These are phyloP conservation scores for Podila verticillata DNA, from an alignment of 192 early-diverging fungal genomes.

Conservation along the genomic window DNA sequence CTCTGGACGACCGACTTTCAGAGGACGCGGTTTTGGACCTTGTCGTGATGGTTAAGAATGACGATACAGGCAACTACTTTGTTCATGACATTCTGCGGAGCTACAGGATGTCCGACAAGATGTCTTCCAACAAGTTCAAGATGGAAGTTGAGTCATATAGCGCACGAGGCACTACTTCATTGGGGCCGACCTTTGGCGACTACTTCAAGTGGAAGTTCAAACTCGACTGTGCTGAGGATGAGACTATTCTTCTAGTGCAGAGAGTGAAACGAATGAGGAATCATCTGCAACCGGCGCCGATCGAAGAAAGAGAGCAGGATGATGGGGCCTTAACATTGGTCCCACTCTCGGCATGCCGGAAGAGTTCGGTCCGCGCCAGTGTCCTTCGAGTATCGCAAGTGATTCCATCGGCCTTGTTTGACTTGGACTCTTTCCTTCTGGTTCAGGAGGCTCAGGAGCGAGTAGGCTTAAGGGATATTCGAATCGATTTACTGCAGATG, in stretches of 20 bases:
- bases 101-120: constrained; percentile 11
- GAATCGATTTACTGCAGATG: constrained; percentile 57
- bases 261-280: constrained; percentile 56
- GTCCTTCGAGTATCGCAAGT: constrained; percentile 56
- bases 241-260: constrained; percentile 54
- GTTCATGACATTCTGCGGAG: constrained; percentile 45
- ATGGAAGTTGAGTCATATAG: constrained; percentile 3
- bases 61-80: constrained; percentile 57
- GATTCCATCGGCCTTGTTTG: constrained; percentile 70
- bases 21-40: constrained; percentile 21
- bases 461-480: constrained; percentile 49
- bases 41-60: constrained; percentile 53
- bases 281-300: constrained; percentile 46
- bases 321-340: constrained; percentile 34
- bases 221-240: not conserved
- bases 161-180: not conserved
- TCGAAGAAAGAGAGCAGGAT: constrained; percentile 29
- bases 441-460: constrained; percentile 52
- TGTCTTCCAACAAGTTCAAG: constrained; percentile 11
- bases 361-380: constrained; percentile 49
- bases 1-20: constrained; percentile 22
- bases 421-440: constrained; percentile 67
- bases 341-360: constrained; percentile 30
- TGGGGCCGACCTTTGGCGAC: constrained; percentile 40
- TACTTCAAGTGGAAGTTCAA: constrained; percentile 53